phyloP scores from a whole-genome alignment of 352 stramenopile species.

The Pythium myriotylum region DNA sequence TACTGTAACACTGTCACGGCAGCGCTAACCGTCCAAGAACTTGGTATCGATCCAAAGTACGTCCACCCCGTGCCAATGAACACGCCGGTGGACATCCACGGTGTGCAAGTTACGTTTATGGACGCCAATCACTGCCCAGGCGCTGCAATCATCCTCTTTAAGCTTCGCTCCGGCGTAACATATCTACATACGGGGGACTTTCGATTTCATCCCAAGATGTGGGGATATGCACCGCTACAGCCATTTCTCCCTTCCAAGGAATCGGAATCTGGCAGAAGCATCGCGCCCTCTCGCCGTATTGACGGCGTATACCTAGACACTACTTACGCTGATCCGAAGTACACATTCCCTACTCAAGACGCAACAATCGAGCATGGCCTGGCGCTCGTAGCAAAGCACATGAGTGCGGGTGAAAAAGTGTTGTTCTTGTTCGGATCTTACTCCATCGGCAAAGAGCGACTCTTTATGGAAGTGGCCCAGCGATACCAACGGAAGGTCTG shows the following conservation, averaged over 20 bases:
- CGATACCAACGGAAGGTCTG: constrained; percentile 73
- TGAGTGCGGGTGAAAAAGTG: constrained; percentile 53
- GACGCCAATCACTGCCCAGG: constrained; percentile 98
- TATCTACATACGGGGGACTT: constrained; percentile 94
- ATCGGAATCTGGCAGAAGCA: constrained; percentile 12
- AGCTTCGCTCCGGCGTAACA: constrained; percentile 71
- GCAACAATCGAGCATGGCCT: constrained; percentile 62
- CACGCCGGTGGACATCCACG: constrained; percentile 74
- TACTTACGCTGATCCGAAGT: constrained; percentile 96
- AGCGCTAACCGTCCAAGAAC: constrained; percentile 89
- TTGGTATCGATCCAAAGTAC: constrained; percentile 91
- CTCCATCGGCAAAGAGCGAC: constrained; percentile 96
- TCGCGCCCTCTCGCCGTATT: constrained; percentile 37
- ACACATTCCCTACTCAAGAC: constrained; percentile 92
- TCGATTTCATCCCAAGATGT: constrained; percentile 77
- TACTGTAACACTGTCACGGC: constrained; percentile 95
- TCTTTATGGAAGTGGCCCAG: constrained; percentile 95
- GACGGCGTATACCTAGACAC: constrained; percentile 95
- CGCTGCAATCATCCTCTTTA: constrained; percentile 95
- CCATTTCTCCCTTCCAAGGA: constrained; percentile 29
- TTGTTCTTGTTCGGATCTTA: constrained; percentile 97
- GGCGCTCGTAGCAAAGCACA: constrained; percentile 59
- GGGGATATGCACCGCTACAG: constrained; percentile 55
- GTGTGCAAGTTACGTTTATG: constrained; percentile 93
- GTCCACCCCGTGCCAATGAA: constrained; percentile 93